Evolutionary conservation across 108 stramenopile species (phyloP).

Genomic region (Fragilaria crotonensis): DNA sequence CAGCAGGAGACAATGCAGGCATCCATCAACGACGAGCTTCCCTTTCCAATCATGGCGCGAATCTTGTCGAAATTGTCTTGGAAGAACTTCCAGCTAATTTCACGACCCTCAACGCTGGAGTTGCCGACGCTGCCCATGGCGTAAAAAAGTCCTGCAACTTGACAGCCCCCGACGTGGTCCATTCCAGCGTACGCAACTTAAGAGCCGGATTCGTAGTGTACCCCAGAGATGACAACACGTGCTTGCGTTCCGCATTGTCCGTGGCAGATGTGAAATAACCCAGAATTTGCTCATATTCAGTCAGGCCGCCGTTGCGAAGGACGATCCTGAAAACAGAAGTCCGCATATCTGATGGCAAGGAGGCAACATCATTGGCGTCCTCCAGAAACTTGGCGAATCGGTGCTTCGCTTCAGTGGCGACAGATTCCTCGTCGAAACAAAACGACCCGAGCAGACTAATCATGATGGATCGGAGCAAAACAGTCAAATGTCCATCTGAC

Average conservation of each 20-base stretch:
- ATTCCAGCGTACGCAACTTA: conserved; percentile 78
- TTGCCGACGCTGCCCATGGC: conserved; percentile 76
- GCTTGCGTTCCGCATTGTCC: conserved; percentile 80
- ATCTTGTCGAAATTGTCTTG: conserved; percentile 75
- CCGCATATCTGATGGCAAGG: conserved; percentile 86
- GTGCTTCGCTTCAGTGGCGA: conserved; percentile 67
- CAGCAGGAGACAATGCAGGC: conserved; percentile 81
- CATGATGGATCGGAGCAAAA: conserved; percentile 82
- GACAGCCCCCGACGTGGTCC: conserved; percentile 85
- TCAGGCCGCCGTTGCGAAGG: conserved; percentile 74
- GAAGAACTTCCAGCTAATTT: conserved; percentile 87
- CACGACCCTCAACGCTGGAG: conserved; percentile 66
- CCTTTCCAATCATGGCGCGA: conserved; percentile 79
- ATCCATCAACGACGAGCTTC: conserved; percentile 84
- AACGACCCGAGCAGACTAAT: conserved; percentile 74
- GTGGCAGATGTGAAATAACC: conserved; percentile 56
- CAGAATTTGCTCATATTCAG: conserved; percentile 77
- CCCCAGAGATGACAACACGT: conserved; percentile 72
- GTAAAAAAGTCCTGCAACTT: conserved; percentile 98
- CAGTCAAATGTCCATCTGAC: conserved; percentile 78
- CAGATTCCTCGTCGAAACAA: conserved; percentile 65
- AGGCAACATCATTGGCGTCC: conserved; percentile 56
- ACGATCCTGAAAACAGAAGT: conserved; percentile 84
- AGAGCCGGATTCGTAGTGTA: conserved; percentile 47
- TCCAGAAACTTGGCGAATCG: conserved; percentile 71